A percentile compares a stretch with the other conserved stretches of the same genome.
Conservation (phyloP, 345 rosid genomes). For the Diplotaxis tenuifolia region DNA sequence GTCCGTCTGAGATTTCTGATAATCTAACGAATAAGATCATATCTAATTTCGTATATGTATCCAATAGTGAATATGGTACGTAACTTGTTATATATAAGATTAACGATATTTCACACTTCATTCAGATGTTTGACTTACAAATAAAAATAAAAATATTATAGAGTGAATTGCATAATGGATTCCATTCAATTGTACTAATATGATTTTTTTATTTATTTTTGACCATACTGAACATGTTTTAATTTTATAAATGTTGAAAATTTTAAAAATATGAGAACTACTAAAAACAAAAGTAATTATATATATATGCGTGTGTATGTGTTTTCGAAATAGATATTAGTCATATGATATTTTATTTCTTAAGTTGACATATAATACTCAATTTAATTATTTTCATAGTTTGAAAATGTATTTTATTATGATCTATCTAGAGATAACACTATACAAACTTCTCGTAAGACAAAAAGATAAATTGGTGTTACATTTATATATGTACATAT, state of each 20-base stretch:
- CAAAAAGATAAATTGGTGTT: background rate
- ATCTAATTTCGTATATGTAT: background rate
- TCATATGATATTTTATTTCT: background rate
- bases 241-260: no score
- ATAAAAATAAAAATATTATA: no score
- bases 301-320: no score
- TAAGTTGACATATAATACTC: background rate
- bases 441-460: background rate
- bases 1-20: background rate
- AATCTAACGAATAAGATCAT: slow-evolving; percentile 2
- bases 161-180: no score
- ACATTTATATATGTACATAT: no score
- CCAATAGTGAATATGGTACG: background rate
- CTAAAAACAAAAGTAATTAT: no score
- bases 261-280: no score
- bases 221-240: background rate
- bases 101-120: background rate
- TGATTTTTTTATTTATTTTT: background rate
- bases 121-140: background rate
- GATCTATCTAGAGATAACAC: background rate
- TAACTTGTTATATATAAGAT: background rate
- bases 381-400: background rate
- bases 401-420: background rate
- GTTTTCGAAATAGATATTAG: background rate
- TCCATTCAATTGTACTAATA: no score